Evolutionary conservation across 2,329 filamentous ascomycete species (phyloP).

Genomic region (Talaromyces amestolkiae): DNA sequence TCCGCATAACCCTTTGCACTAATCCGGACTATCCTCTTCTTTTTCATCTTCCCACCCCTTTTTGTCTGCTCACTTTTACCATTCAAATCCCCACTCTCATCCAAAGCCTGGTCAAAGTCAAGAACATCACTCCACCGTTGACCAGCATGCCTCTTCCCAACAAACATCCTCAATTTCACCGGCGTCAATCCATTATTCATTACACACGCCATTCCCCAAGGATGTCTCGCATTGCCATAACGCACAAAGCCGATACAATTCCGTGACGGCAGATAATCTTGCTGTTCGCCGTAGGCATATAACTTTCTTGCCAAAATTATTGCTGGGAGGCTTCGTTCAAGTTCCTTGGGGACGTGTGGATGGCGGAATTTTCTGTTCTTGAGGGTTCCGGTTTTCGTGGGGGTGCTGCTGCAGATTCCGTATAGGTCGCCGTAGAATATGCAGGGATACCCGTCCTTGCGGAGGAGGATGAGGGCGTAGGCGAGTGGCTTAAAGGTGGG

Average conservation of each 20-base stretch:
- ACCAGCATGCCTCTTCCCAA: constrained; percentile 57
- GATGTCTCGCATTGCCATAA: constrained; percentile 51
- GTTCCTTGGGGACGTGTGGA: constrained; percentile 34
- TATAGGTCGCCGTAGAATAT: constrained; percentile 71
- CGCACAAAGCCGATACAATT: constrained; percentile 61
- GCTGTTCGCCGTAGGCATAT: constrained; percentile 65
- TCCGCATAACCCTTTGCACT: constrained; percentile 58
- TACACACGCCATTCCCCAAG: constrained; percentile 55
- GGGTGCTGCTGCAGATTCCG: constrained; percentile 54
- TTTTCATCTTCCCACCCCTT: not conserved
- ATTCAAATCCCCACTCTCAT: not conserved
- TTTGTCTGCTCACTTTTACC: not conserved
- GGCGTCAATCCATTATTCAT: constrained; percentile 52
- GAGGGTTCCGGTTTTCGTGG: not conserved
- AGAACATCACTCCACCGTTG: constrained; percentile 65
- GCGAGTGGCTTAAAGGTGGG: constrained; percentile 69
- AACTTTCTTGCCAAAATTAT: constrained; percentile 62
- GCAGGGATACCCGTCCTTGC: constrained; percentile 61
- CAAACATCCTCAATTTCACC: constrained; percentile 59
- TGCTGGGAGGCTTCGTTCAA: constrained; percentile 49
- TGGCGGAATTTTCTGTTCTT: not conserved
- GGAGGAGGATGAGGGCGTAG: constrained; percentile 69
- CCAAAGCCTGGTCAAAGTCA: constrained; percentile 24
- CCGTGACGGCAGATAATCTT: constrained; percentile 61
- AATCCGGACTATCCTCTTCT: constrained; percentile 55